Base-by-base conservation (phyloP, 225 moss, liverwort and hornwort species). In the Ulota crispa region DNA sequence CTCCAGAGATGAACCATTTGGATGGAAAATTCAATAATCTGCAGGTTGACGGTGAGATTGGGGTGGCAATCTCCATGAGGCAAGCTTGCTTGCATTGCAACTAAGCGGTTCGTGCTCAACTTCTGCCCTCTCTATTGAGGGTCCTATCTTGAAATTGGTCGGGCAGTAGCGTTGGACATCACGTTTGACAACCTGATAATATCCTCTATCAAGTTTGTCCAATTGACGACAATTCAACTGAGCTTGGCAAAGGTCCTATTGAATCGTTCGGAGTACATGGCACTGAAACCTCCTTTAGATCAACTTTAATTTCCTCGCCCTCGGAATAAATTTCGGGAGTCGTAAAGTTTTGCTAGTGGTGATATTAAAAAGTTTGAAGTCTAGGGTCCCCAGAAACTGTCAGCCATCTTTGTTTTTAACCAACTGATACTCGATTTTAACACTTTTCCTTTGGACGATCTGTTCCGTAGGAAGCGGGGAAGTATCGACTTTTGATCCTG, bases 161-260 rank as follows among this genome's bases (percentile, higher is more conserved):
- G 52, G 75, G 31, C 56, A 31, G 56, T 65, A 78, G 77, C 32
- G 56, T 83, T 72, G 30, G 26, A 78, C 4, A 53, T 28, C n/a
- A 83, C 65, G 45, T 65, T 73, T 42, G 67, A 73, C 66, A 65
- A 57, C 45, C 64, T 43, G 57, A 56, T 57, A 45, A 56, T 57
- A 65, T 45, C 36, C 42, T 64, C 64, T 14, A 54, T 55, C 77
- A 30, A 54, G 73, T 27, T 26, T 47, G 57, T 78, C 47, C 34
- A 45, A 16, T 23, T 76, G 64, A 47, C 37, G 27, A 73, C 67
- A 79, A 66, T 79, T 83, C 67, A 45, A 57, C 57, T 73, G 67
- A 50, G 52, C 50, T 57, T 52, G 18, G 15, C 60, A 68, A 60
- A 37, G 68, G 23, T 52, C 52, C 43, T 67, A 16, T 26, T 34